Conservation (phyloP, 305 asterid species). For the Fraxinus velutina region DNA sequence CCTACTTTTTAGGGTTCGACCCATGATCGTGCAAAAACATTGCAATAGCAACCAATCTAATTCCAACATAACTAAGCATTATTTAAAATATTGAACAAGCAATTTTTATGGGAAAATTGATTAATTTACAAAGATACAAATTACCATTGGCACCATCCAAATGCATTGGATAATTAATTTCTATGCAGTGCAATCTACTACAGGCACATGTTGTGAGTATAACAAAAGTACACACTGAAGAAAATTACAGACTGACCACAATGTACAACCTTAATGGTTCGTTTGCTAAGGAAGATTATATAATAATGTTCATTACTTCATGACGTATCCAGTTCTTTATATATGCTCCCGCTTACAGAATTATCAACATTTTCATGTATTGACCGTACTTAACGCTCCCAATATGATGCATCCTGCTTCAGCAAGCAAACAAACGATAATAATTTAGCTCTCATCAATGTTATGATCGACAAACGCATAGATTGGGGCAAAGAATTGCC, state of each 20-base stretch:
- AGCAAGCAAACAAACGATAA: background rate
- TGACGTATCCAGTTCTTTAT: background rate
- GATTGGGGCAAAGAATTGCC: background rate
- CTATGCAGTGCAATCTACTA: background rate
- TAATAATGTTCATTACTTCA: background rate
- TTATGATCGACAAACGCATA: background rate
- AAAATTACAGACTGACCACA: constrained; percentile 8
- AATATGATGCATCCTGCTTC: constrained; percentile 44
- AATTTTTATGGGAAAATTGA: background rate
- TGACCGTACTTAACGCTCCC: constrained; percentile 26
- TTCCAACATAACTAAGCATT: background rate
- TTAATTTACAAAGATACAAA: background rate
- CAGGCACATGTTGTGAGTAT: background rate
- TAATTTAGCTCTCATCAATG: background rate
- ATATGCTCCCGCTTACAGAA: constrained; percentile 5
- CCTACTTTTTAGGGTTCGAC: background rate
- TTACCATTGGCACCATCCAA: background rate
- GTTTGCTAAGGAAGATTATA: background rate
- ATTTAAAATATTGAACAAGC: background rate
- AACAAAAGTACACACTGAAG: constrained; percentile 20
- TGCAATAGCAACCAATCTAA: background rate
- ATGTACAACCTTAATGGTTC: constrained; percentile 15
- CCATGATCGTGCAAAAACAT: background rate
- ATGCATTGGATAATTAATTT: background rate
- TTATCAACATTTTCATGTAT: background rate